A percentile compares a stretch with the other conserved stretches of the same genome.
phyloP scores from a whole-genome alignment of 1,139 yeast species.

The Pichia kudriavzevii region DNA sequence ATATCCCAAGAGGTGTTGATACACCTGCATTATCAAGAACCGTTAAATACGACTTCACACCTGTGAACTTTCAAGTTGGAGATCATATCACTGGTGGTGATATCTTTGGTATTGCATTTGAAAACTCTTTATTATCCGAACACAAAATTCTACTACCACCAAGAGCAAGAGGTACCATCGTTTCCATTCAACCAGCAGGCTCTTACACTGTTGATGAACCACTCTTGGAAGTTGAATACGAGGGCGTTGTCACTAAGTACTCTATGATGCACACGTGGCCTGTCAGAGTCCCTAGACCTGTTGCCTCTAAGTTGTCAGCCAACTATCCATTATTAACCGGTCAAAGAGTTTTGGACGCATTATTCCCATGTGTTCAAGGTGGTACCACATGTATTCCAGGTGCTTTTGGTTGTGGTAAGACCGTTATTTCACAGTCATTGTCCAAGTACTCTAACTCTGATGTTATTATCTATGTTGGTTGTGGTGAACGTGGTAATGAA shows the following conservation, averaged over 20 bases:
- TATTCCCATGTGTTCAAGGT: constrained; percentile 99
- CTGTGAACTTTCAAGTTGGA: constrained; percentile 74
- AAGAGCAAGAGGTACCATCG: constrained; percentile 95
- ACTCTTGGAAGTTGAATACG: constrained; percentile 87
- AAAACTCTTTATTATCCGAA: constrained; percentile 83
- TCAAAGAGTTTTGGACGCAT: constrained; percentile 95
- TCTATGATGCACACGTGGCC: constrained; percentile 99
- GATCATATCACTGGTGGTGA: constrained; percentile 99
- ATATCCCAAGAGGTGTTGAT: constrained; percentile 97
- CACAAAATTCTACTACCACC: constrained; percentile 96
- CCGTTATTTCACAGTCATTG: constrained; percentile 95
- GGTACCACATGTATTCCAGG: constrained; percentile 99
- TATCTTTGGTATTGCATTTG: constrained; percentile 87
- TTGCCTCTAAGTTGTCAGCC: constrained; percentile 85
- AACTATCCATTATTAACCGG: constrained; percentile 95
- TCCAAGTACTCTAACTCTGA: constrained; percentile 97
- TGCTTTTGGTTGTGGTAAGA: constrained; percentile 99
- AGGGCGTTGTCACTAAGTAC: constrained; percentile 73
- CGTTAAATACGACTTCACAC: constrained; percentile 77
- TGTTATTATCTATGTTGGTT: constrained; percentile 88
- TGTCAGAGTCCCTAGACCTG: constrained; percentile 98
- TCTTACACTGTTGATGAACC: constrained; percentile 86
- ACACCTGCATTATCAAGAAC: constrained; percentile 88
- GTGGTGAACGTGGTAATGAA: constrained; percentile 93
- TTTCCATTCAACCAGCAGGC: constrained; percentile 82